Evolutionary conservation across 2,329 filamentous ascomycete genomes (phyloP).

Genomic region (Cercospora sp.): DNA sequence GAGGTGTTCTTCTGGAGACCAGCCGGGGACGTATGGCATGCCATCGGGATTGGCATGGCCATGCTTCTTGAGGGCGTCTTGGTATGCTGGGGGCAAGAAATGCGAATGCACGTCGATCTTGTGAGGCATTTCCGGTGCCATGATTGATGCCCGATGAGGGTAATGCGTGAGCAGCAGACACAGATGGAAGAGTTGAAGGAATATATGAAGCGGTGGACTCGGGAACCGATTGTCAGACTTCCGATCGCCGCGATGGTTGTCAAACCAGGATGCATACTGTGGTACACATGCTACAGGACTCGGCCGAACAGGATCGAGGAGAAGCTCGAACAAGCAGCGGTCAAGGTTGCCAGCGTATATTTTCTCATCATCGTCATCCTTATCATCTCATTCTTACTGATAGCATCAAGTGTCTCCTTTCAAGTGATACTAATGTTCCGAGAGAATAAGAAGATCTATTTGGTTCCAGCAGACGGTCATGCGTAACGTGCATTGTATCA

Average conservation of each 20-base stretch:
- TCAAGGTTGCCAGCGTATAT: neutral
- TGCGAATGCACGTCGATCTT: slow-evolving; percentile 54
- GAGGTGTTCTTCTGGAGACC: slow-evolving; percentile 51
- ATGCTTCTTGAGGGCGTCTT: slow-evolving; percentile 42
- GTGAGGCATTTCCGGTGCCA: slow-evolving; percentile 23
- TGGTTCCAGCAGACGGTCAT: neutral
- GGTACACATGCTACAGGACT: neutral
- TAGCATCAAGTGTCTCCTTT: neutral
- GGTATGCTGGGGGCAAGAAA: slow-evolving; percentile 48
- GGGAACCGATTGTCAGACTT: neutral
- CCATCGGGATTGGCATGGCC: slow-evolving; percentile 51
- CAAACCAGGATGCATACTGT: neutral
- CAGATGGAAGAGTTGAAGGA: neutral
- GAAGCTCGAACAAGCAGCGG: neutral
- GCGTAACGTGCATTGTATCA: neutral
- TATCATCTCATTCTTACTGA: neutral
- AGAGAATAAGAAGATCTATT: neutral
- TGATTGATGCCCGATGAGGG: neutral
- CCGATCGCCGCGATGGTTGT: neutral
- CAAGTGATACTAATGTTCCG: no score
- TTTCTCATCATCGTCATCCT: neutral
- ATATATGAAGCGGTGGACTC: neutral
- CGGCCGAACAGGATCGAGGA: neutral
- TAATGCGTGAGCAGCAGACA: neutral
- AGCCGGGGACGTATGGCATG: slow-evolving; percentile 48